phyloP scores from a whole-genome alignment of 2,329 filamentous ascomycete genomes.

The Thelonectria rubi region DNA sequence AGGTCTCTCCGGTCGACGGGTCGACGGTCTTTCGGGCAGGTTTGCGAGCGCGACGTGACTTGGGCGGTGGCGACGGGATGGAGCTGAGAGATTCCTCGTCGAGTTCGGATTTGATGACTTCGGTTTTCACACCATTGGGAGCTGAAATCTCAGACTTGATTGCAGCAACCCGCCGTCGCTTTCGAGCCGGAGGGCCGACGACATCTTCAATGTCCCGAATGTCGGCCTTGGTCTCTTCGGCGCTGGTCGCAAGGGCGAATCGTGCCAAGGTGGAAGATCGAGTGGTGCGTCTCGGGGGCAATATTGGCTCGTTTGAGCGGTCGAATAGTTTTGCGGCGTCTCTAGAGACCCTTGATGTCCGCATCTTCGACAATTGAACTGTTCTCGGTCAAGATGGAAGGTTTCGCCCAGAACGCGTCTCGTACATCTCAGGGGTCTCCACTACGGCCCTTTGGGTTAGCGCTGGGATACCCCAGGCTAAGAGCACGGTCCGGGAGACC shows the following conservation, averaged over 20 bases:
- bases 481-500: conserved; percentile 1
- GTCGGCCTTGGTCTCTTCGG: conserved; percentile 35
- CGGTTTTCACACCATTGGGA: conserved; percentile 50
- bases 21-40: conserved; percentile 57
- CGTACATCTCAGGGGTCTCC: conserved; percentile 3
- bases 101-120: conserved; percentile 54
- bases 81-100: conserved; percentile 40
- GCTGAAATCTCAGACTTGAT: conserved; percentile 27
- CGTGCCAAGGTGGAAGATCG: conserved; percentile 59
- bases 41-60: conserved; percentile 52
- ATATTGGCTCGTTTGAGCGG: conserved; percentile 37
- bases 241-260: conserved; percentile 51
- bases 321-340: conserved; percentile 67
- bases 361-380: conserved; percentile 52
- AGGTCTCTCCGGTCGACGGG: conserved; percentile 51
- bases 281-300: conserved; percentile 57
- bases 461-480: conserved; percentile 16
- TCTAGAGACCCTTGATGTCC: conserved; percentile 65
- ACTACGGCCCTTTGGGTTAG: conserved; percentile 14
- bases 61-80: conserved; percentile 39
- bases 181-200: conserved; percentile 46
- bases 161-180: conserved; percentile 42
- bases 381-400: conserved; percentile 2
- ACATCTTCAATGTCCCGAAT: conserved; percentile 67
- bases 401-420: conserved; percentile 13